A percentile compares a stretch with the other conserved stretches of the same genome.
Conservation (phyloP, 2,329 filamentous ascomycete genomes). For the Trichophyton verrucosum region DNA sequence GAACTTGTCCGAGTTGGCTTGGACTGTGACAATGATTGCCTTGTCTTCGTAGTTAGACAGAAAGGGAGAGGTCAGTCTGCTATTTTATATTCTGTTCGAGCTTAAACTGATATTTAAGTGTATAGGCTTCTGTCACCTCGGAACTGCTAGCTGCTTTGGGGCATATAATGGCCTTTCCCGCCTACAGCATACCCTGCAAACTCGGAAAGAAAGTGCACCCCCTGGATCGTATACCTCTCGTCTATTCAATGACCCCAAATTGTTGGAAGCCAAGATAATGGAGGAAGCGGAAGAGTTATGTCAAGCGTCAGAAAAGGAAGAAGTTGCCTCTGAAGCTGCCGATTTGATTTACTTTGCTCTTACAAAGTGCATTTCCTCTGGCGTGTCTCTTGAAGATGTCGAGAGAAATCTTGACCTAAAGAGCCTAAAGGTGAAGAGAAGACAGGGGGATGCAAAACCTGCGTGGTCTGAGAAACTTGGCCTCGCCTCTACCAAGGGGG, state of each 20-base stretch:
- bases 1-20: conserved; percentile 71
- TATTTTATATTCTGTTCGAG: not conserved
- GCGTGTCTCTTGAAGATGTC: conserved; percentile 76
- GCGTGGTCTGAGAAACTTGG: conserved; percentile 80
- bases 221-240: conserved; percentile 86
- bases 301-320: conserved; percentile 65
- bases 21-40: conserved; percentile 87
- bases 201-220: conserved; percentile 70
- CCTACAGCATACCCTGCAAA: conserved; percentile 74
- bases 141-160: conserved; percentile 86
- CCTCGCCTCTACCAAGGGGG: conserved; percentile 30
- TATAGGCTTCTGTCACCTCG: conserved; percentile 76
- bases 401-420: conserved; percentile 89
- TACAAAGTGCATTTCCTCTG: conserved; percentile 73
- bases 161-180: conserved; percentile 67
- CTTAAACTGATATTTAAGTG: conserved; percentile 12
- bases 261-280: conserved; percentile 92
- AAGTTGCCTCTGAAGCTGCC: conserved; percentile 87
- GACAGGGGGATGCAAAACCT: conserved; percentile 86
- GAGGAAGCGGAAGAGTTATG: conserved; percentile 95
- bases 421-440: conserved; percentile 85
- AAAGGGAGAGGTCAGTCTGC: conserved; percentile 54
- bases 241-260: conserved; percentile 80
- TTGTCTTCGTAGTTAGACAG: conserved; percentile 82
- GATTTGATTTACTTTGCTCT: conserved; percentile 94